Evolutionary conservation across 1,284 basidiomycete genomes (phyloP).

Genomic region (Trichosporon coremiiforme): DNA sequence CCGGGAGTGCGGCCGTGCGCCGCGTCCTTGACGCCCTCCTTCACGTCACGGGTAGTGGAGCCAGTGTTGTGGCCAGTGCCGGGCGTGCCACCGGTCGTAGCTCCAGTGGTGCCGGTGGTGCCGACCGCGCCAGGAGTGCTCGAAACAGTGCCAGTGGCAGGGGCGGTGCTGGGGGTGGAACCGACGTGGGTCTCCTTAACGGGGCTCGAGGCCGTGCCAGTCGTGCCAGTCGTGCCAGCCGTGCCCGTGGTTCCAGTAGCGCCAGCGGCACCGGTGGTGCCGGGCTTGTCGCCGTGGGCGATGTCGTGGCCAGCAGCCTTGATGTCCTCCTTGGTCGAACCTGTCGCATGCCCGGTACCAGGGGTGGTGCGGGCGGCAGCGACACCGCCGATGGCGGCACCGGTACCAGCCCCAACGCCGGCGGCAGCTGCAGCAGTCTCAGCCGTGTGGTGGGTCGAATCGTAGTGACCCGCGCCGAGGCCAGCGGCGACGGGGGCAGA

Average conservation of each 20-base stretch:
- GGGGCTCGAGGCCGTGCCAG: background rate
- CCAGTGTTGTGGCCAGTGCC: conserved; percentile 13
- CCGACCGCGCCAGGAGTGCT: no score
- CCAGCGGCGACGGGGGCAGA: background rate
- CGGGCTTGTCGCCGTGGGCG: conserved; percentile 29
- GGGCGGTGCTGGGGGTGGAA: background rate
- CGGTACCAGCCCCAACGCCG: no score
- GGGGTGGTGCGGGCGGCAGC: conserved; percentile 9
- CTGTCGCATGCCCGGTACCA: conserved; percentile 22
- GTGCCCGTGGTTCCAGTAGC: conserved; percentile 12
- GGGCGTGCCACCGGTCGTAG: background rate
- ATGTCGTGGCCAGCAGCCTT: conserved; percentile 41
- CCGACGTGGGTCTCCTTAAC: conserved; percentile 5
- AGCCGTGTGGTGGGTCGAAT: background rate
- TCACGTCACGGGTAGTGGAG: background rate
- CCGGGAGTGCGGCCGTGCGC: conserved; percentile 9
- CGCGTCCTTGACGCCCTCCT: background rate
- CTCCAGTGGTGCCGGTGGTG: background rate
- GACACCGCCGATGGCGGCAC: background rate
- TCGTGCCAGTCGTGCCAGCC: background rate
- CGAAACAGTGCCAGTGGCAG: background rate
- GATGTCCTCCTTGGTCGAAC: conserved; percentile 36
- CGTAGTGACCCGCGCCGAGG: background rate
- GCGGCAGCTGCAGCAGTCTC: no score
- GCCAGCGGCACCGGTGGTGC: conserved; percentile 27